phyloP scores from a whole-genome alignment of 768 basidiomycete genomes.

The Royoungia palumana region DNA sequence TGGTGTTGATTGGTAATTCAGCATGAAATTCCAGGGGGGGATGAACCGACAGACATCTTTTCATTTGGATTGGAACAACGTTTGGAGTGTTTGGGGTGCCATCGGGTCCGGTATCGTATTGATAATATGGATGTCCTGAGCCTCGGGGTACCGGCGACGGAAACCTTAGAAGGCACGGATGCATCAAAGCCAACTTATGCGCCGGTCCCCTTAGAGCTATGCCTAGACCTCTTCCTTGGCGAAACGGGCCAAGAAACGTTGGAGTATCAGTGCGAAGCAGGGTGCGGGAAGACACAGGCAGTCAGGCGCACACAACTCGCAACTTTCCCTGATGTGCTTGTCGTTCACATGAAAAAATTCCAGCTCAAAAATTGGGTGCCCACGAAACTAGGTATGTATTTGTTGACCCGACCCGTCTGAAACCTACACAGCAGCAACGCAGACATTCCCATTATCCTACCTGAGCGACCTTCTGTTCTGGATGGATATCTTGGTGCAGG shows the following conservation, averaged over 20 bases:
- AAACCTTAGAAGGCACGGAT: constrained; percentile 12
- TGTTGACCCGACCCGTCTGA: not conserved
- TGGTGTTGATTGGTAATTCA: not conserved
- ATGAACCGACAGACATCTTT: constrained; percentile 75
- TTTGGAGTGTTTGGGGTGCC: constrained; percentile 76
- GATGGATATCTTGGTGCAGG: constrained; percentile 67
- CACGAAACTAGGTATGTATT: constrained; percentile 73
- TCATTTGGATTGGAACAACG: constrained; percentile 84
- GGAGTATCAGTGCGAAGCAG: constrained; percentile 80
- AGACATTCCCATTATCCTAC: constrained; percentile 86
- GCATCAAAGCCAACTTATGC: constrained; percentile 53
- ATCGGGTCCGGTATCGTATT: constrained; percentile 75
- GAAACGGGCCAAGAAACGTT: constrained; percentile 55
- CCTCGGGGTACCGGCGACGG: constrained; percentile 70
- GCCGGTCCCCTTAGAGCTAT: constrained; percentile 56
- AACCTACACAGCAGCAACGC: not conserved
- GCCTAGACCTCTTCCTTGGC: constrained; percentile 51
- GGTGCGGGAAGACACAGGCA: constrained; percentile 65
- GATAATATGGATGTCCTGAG: constrained; percentile 78
- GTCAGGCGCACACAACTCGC: constrained; percentile 71
- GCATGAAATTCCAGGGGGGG: constrained; percentile 1
- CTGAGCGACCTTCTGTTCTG: constrained; percentile 58
- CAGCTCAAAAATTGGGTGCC: constrained; percentile 97
- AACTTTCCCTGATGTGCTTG: constrained; percentile 84
- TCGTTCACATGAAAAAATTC: constrained; percentile 91